Evolutionary conservation across 2,329 filamentous ascomycete genomes (phyloP), one percentile per base, ranked within the genome.

Genomic region (Erysiphe pulchra): DNA sequence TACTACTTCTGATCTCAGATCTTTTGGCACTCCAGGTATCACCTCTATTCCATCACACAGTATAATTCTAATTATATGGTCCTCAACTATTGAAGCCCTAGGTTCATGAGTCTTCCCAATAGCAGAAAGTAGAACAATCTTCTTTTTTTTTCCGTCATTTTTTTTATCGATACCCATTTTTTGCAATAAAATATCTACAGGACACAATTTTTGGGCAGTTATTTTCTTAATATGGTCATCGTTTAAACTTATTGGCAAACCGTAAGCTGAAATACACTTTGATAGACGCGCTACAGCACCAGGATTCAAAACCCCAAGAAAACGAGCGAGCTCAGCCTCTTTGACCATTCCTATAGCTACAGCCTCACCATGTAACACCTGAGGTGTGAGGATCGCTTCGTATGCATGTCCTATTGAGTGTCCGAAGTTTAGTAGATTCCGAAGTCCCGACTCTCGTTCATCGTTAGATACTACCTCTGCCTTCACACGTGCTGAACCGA

Each of bases 161-260:
- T 98, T 98, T 71, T 98, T 98, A 63, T 98, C 90, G 9, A 98
- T 80, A 0, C 80, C 85, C 90, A 98, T 98, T 59, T 92, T 92
- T 52, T 79, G 71, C 47, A 98, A 69, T 45, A 98, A 63, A 33
- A 80, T 71, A 53, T 94, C 82, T 2, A 94, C 82, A 0, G 81
- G 78, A 59, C 90, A 98, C 51, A 74, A 69, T 62, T 92, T 94
- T 45, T 80, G 82, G 1, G 84, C 86, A 4, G 84, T 86, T 50
- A 90, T 65, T 55, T 78, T 82, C 39, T 79, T 71, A 39, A 98
- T 77, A 30, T 77, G 75, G 59, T 85, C 81, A 62, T 98, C 86
- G 33, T 79, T 70, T 9, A 94, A 62, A 0, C 84, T 85, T 4
- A 80, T 90, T 1, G 90, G 90, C 41, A 98, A 66, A 41, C 81